Base-by-base conservation (phyloP, 805 yeast genomes). In the Pichia kluyveri region DNA sequence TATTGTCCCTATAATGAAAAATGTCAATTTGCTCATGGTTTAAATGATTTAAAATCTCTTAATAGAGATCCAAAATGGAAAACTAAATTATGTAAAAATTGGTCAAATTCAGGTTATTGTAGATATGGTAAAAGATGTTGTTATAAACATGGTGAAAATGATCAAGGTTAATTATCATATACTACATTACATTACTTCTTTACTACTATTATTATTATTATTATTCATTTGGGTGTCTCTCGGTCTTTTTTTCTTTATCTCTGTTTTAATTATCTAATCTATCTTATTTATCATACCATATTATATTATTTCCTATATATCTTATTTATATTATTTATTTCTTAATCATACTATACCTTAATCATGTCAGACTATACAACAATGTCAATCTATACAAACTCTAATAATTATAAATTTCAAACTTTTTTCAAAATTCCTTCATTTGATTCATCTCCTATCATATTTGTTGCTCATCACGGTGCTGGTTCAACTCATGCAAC, bases 21-120 rank as follows among this genome's bases (percentile, higher is more conserved):
- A 69, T 89, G 97, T 65, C 96, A 89, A 68, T 89, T 89, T 73
- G 96, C 96, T 7, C 97, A 89, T 61, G 96, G 97, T 18, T 72
- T 76, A 38, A 68, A 75, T 47, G 96, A 89, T 64, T 70, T 89
- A 57, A 86, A 86, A 63, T 56, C 66, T 12, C 81, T 87, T 41
- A 82, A 80, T 51, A 74, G 91, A 51, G 82, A 89, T 11, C 79
- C 82, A 47, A 89, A 88, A 60, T 89, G 91, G 84, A 80, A 95
- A 61, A 86, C 96, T 14, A 89, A 89, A 68, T 85, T 90, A 15
- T 89, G 97, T 69, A 83, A 81, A 53, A 89, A 89, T 63, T 89
- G 96, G 96, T 60, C 79, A 23, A 83, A 82, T 60, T 75, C 74
- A 41, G 96, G 96, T 14, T 69, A 76, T 42, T 89, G 97, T 63